Conservation (phyloP, 192 early-diverging fungal genomes). For the Geranomyces variabilis region DNA sequence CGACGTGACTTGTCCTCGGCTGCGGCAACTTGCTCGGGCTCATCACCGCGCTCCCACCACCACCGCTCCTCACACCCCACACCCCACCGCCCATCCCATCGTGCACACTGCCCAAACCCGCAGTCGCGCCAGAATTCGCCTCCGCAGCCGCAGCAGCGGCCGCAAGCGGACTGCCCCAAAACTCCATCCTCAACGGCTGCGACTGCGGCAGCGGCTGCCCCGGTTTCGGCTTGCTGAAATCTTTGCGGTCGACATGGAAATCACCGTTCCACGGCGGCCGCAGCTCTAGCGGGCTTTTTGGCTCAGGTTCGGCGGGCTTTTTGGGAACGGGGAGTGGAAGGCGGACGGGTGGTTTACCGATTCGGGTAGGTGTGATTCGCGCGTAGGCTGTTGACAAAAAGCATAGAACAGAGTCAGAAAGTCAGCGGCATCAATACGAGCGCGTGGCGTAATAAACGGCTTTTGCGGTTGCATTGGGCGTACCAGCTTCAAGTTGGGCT, state of each 20-base stretch:
- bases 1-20: background rate
- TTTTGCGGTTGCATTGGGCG: background rate
- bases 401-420: background rate
- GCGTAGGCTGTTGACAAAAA: background rate
- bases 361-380: constrained; percentile 23
- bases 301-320: background rate
- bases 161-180: background rate
- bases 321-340: background rate
- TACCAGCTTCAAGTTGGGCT: constrained; percentile 20
- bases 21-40: constrained; percentile 5
- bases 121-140: background rate
- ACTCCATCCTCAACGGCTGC: background rate
- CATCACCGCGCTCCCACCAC: background rate
- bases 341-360: constrained; percentile 26
- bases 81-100: no score
- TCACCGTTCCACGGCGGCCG: constrained; percentile 24
- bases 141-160: background rate
- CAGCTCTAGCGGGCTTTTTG: constrained; percentile 10
- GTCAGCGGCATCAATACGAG: background rate
- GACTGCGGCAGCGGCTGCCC: background rate
- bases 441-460: no score
- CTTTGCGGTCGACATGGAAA: constrained; percentile 28
- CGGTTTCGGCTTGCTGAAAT: constrained; percentile 24
- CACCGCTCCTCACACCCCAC: no score
- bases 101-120: background rate